These are phyloP conservation scores for Clonostachys rosea DNA, from an alignment of 2,329 filamentous ascomycete species.

Conservation along the genomic window DNA sequence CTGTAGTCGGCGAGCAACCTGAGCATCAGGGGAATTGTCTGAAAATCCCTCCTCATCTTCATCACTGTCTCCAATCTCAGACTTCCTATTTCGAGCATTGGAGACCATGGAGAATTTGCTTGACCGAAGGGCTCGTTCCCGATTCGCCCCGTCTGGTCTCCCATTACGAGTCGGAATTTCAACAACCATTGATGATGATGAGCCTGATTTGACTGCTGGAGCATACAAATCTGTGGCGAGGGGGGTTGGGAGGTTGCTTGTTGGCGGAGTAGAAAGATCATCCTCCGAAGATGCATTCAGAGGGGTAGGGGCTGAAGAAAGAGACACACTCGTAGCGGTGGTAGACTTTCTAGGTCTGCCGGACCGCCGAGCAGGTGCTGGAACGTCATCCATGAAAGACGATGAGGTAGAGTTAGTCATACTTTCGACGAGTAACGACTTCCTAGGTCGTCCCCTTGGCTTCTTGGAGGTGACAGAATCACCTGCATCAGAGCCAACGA, in stretches of 20 bases:
- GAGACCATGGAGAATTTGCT: constrained; percentile 44
- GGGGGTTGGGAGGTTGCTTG: constrained; percentile 28
- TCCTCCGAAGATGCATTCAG: constrained; percentile 17
- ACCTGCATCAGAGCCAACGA: too few relatives aligned
- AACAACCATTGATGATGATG: too few relatives aligned
- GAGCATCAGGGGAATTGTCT: constrained; percentile 14
- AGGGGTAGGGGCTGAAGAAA: constrained; percentile 23
- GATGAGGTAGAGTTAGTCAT: too few relatives aligned
- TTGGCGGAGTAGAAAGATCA: constrained; percentile 26
- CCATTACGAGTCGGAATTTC: too few relatives aligned
- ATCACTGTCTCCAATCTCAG: constrained; percentile 35
- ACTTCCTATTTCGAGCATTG: constrained; percentile 33
- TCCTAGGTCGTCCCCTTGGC: not conserved
- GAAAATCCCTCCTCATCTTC: constrained; percentile 19
- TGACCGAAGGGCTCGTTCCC: constrained; percentile 19
- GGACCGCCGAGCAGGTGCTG: not conserved
- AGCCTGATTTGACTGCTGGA: too few relatives aligned
- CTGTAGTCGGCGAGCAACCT: constrained; percentile 25
- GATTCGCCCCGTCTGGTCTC: constrained; percentile 3
- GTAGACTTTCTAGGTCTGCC: constrained; percentile 1
- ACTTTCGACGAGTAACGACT: not conserved
- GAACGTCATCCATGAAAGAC: not conserved
- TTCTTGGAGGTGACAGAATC: too few relatives aligned
- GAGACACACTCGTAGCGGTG: constrained; percentile 14
- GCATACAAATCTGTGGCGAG: constrained; percentile 10